Conservation (phyloP, 176 grass and related monocot species). For the Thalia dealbata region DNA sequence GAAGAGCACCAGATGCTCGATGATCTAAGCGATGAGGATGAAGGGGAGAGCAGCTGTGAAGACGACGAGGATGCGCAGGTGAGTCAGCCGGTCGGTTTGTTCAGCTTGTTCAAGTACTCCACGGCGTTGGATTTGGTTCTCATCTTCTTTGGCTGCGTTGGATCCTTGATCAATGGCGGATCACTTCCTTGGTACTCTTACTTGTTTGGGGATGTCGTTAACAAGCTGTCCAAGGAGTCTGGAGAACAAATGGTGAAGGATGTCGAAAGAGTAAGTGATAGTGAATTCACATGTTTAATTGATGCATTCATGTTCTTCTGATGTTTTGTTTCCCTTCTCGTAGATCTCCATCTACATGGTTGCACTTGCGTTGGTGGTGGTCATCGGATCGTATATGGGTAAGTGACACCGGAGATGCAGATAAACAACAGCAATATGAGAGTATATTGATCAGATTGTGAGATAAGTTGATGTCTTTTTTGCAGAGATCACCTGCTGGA, state of each 20-base stretch:
- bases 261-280: conserved; percentile 25
- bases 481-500: conserved; percentile 66
- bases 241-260: conserved; percentile 47
- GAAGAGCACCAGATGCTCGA: background rate
- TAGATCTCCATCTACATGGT: conserved; percentile 53
- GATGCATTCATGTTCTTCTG: background rate
- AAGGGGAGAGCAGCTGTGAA: conserved; percentile 2
- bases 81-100: conserved; percentile 33
- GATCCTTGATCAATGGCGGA: conserved; percentile 45
- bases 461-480: background rate
- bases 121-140: conserved; percentile 34
- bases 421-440: background rate
- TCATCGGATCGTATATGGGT: conserved; percentile 47
- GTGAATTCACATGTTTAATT: background rate
- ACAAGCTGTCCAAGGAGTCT: conserved; percentile 32
- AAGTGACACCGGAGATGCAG: background rate
- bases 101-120: conserved; percentile 52
- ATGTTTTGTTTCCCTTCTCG: background rate
- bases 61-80: conserved; percentile 29
- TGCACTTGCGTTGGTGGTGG: conserved; percentile 36
- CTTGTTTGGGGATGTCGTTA: conserved; percentile 57
- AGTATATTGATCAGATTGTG: background rate
- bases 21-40: background rate
- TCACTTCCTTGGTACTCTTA: conserved; percentile 69
- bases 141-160: conserved; percentile 46